Conservation (phyloP, 2,329 filamentous ascomycete species). For the Helotiales sp. region DNA sequence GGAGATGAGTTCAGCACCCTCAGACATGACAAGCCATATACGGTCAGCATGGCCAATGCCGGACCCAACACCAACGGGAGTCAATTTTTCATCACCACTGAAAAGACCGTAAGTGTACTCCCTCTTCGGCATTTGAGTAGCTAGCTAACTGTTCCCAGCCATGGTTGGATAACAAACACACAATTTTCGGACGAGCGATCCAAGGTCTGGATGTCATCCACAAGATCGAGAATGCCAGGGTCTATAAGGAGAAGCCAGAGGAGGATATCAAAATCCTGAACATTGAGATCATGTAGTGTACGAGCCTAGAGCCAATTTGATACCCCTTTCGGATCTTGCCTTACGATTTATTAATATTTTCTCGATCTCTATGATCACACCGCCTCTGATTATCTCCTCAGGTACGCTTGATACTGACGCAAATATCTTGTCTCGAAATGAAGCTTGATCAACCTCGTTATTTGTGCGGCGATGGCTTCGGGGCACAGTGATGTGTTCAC, state of each 20-base stretch:
- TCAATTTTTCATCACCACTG: constrained; percentile 98
- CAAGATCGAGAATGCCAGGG: constrained; percentile 89
- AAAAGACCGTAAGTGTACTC: constrained; percentile 74
- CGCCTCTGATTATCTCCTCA: too few relatives aligned
- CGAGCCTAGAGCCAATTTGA: background rate
- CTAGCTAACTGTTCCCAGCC: constrained; percentile 53
- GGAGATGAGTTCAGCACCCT: constrained; percentile 91
- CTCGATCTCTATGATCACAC: background rate
- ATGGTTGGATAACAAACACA: constrained; percentile 96
- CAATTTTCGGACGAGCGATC: constrained; percentile 89
- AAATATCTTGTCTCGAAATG: too few relatives aligned
- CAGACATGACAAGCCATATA: constrained; percentile 95
- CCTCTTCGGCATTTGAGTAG: background rate
- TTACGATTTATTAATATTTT: background rate
- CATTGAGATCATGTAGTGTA: constrained; percentile 56
- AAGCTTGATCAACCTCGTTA: too few relatives aligned
- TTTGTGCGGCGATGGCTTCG: too few relatives aligned
- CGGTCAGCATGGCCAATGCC: constrained; percentile 96
- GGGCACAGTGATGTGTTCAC: too few relatives aligned
- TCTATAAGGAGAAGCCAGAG: constrained; percentile 89
- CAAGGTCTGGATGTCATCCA: constrained; percentile 94
- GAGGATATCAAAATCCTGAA: constrained; percentile 98
- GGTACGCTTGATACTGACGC: too few relatives aligned
- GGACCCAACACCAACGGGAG: constrained; percentile 94
- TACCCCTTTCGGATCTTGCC: background rate